phyloP scores from a whole-genome alignment of 176 grass and related monocot genomes.

The barley (Hordeum vulgare) region DNA sequence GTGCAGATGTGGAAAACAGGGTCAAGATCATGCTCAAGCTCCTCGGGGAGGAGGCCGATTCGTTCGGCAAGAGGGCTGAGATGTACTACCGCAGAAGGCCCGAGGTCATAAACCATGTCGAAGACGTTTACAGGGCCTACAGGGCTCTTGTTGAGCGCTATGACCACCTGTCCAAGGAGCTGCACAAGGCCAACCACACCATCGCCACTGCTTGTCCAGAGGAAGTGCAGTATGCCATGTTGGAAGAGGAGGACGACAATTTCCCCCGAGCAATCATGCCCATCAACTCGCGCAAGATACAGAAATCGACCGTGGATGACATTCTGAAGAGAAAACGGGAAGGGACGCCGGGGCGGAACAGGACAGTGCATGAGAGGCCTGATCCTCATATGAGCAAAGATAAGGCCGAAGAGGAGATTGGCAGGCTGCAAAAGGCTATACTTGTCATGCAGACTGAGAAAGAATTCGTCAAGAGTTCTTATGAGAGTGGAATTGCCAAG shows the following conservation, averaged over 20 bases:
- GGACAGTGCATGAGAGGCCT: background rate
- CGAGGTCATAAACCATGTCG: conserved; percentile 69
- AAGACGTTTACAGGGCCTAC: conserved; percentile 74
- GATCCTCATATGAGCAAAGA: conserved; percentile 25
- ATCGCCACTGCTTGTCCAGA: conserved; percentile 67
- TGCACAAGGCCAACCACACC: conserved; percentile 79
- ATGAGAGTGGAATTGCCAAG: conserved; percentile 52
- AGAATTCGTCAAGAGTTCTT: conserved; percentile 76
- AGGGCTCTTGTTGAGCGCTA: conserved; percentile 76
- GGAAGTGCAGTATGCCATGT: conserved; percentile 53
- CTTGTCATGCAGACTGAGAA: conserved; percentile 78
- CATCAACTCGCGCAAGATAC: conserved; percentile 43
- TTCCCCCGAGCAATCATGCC: conserved; percentile 51
- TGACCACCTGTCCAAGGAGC: conserved; percentile 73
- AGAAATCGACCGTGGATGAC: conserved; percentile 39
- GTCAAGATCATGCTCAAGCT: conserved; percentile 77
- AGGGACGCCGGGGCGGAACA: conserved; percentile 6
- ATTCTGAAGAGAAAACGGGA: conserved; percentile 36
- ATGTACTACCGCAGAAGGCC: conserved; percentile 67
- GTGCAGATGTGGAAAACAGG: conserved; percentile 78
- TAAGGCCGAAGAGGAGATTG: conserved; percentile 48
- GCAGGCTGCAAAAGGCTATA: conserved; percentile 64
- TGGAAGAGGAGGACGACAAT: conserved; percentile 45
- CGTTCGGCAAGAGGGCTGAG: conserved; percentile 66
- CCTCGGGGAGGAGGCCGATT: conserved; percentile 77